phyloP scores from a whole-genome alignment of 139 green algal genomes.

The Tetratostichococcus sp. region DNA sequence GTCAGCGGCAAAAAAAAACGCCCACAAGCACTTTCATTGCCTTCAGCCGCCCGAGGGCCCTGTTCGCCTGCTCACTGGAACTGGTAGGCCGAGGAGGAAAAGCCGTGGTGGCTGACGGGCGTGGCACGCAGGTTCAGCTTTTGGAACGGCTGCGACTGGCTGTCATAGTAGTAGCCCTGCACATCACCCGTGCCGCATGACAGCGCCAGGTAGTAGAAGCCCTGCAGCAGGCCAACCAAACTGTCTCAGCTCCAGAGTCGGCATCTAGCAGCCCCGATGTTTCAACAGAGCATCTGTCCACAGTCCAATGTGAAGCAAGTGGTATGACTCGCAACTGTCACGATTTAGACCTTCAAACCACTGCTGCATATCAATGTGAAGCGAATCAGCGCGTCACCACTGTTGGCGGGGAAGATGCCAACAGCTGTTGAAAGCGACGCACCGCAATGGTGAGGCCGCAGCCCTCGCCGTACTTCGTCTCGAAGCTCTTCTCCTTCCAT shows the following conservation, averaged over 20 bases:
- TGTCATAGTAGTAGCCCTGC: slow-evolving; percentile 72
- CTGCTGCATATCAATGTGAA: no score
- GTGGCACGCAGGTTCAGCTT: slow-evolving; percentile 37
- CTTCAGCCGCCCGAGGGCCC: not conserved
- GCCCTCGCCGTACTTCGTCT: slow-evolving; percentile 32
- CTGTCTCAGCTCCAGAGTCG: no score
- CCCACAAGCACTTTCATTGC: not conserved
- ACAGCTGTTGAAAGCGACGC: not conserved
- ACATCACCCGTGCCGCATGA: slow-evolving; percentile 43
- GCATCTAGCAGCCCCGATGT: no score
- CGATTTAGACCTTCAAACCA: no score
- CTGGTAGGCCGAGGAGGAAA: not conserved
- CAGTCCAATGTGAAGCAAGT: no score
- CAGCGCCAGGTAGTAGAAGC: slow-evolving; percentile 74
- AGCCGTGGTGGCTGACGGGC: not conserved
- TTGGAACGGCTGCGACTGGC: slow-evolving; percentile 58
- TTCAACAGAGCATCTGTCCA: no score
- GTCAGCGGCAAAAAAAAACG: no score
- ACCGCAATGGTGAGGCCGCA: slow-evolving; percentile 70
- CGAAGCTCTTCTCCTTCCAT: slow-evolving; percentile 82
- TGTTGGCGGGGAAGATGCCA: no score
- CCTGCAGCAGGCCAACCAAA: not conserved
- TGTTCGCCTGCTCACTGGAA: not conserved
- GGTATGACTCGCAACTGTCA: no score
- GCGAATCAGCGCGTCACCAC: no score